Base-by-base conservation (phyloP, 345 rosid species). In the Sonneratia alba region DNA sequence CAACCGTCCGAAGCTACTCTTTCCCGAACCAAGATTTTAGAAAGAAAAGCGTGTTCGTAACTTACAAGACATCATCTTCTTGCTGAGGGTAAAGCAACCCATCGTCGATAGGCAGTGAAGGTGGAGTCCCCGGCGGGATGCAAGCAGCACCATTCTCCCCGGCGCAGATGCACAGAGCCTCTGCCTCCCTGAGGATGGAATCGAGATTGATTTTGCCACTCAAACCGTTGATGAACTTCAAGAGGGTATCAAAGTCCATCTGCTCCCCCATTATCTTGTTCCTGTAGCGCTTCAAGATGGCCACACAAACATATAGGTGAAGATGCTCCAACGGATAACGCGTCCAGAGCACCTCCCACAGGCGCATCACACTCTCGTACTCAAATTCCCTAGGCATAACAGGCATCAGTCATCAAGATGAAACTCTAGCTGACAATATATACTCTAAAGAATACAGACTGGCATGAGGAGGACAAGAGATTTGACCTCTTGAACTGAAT, bases 281-380 rank as follows among this genome's bases (percentile, higher is more conserved):
- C 27, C 96, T 95, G 77, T 83, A 82, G 45, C 94, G 89, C 94
- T 95, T 95, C 88, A 95, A 79, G 74, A 95, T 83, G 19, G 97
- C 93, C 72, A 90, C 97, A 40, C 98, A 92, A 49, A 88, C 85
- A 45, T 90, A 92, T 48, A 92, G 81, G 76, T 95, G 99, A 73
- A 95, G 80, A 79, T 95, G 98, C 84, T 95, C 99, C 0, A 92
- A 87, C 78, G 83, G 77, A 81, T 95, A 75, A 67, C 86, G 94
- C 0, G 97, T 95, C 99, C 99, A 95, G 45, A 95, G 73, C 56
- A 95, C 97, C 82, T 95, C 99, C 97, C 97, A 95, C 49, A 95
- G 74, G 27, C 81, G 81, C 97, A 92, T 89, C 70, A 89, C 87
- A 75, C 84, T 82, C 79, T 84, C 87, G 49, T 86, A 95, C 71